Percentiles rank a stretch among this genome's conserved stretches.
These are phyloP conservation scores for Kodamaea fungicola DNA, from an alignment of 1,139 yeast species.

Conservation along the genomic window DNA sequence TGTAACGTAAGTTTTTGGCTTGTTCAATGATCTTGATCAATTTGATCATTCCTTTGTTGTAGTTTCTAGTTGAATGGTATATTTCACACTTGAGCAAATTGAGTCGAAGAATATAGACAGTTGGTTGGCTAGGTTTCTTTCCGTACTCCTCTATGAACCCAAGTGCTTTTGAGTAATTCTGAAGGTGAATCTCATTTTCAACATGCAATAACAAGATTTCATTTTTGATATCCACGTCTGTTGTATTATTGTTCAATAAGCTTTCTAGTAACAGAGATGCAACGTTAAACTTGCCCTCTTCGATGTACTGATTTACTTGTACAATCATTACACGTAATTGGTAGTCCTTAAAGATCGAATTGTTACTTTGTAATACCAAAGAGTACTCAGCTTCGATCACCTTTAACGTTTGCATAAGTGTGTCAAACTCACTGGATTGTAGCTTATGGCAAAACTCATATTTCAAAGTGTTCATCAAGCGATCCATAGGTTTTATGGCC, in stretches of 20 bases:
- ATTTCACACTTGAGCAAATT: slow-evolving; percentile 44
- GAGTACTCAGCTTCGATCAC: slow-evolving; percentile 38
- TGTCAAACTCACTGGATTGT: slow-evolving; percentile 1
- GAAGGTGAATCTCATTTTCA: slow-evolving; percentile 16
- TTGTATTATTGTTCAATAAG: slow-evolving; percentile 22
- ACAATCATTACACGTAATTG: slow-evolving; percentile 36
- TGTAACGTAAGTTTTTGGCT: slow-evolving; percentile 40
- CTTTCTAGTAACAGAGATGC: slow-evolving; percentile 21
- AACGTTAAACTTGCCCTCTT: slow-evolving; percentile 30
- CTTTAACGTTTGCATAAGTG: slow-evolving; percentile 24
- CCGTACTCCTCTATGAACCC: slow-evolving; percentile 27
- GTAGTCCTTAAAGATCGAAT: slow-evolving; percentile 35
- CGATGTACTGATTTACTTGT: slow-evolving; percentile 32
- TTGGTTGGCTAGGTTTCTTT: slow-evolving; percentile 21
- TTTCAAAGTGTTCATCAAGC: slow-evolving; percentile 37
- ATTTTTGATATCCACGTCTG: slow-evolving; percentile 29
- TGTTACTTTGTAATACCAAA: slow-evolving; percentile 23
- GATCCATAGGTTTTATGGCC: slow-evolving; percentile 23
- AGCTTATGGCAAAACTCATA: slow-evolving; percentile 21
- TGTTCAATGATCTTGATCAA: slow-evolving; percentile 42
- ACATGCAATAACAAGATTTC: slow-evolving; percentile 27
- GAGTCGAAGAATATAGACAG: slow-evolving; percentile 32
- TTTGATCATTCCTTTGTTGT: slow-evolving; percentile 40
- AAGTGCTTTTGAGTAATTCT: slow-evolving; percentile 35
- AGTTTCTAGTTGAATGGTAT: slow-evolving; percentile 33